phyloP scores from a whole-genome alignment of 495 filamentous ascomycete genomes.

The Darksidea phi region DNA sequence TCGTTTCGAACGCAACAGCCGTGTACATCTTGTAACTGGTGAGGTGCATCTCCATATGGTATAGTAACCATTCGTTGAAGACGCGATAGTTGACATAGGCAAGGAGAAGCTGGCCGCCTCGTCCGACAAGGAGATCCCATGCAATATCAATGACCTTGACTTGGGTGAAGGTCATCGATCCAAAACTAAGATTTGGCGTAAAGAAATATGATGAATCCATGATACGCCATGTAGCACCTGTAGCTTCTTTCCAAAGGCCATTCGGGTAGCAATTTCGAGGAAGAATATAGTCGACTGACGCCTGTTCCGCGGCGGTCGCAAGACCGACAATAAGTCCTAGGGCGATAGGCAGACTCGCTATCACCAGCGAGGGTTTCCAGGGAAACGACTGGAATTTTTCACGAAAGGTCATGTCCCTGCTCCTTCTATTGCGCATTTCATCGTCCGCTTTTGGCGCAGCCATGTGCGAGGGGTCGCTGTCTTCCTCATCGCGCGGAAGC shows the following conservation, averaged over 20 bases:
- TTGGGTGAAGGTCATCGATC: conserved; percentile 34
- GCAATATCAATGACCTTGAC: conserved; percentile 40
- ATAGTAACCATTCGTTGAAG: conserved; percentile 37
- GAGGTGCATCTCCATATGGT: conserved; percentile 31
- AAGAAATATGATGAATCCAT: conserved; percentile 33
- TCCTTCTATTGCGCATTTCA: background rate
- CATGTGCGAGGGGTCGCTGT: too few relatives aligned
- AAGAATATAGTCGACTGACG: conserved; percentile 7
- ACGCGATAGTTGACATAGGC: conserved; percentile 36
- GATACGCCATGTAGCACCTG: conserved; percentile 28
- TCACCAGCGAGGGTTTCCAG: conserved; percentile 13
- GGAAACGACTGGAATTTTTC: conserved; percentile 12
- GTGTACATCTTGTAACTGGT: conserved; percentile 35
- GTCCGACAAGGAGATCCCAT: conserved; percentile 38
- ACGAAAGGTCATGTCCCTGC: background rate
- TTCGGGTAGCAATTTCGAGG: conserved; percentile 25
- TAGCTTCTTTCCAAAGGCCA: conserved; percentile 22
- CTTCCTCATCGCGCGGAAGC: too few relatives aligned
- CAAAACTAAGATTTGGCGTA: conserved; percentile 49
- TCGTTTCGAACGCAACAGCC: conserved; percentile 31
- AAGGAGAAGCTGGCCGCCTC: conserved; percentile 36
- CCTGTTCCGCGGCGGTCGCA: conserved; percentile 12
- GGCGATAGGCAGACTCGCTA: conserved; percentile 9
- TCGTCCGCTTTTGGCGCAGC: background rate
- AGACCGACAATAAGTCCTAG: conserved; percentile 21